phyloP scores from a whole-genome alignment of 2,329 filamentous ascomycete genomes.

The Aspergillus costaricaensis region DNA sequence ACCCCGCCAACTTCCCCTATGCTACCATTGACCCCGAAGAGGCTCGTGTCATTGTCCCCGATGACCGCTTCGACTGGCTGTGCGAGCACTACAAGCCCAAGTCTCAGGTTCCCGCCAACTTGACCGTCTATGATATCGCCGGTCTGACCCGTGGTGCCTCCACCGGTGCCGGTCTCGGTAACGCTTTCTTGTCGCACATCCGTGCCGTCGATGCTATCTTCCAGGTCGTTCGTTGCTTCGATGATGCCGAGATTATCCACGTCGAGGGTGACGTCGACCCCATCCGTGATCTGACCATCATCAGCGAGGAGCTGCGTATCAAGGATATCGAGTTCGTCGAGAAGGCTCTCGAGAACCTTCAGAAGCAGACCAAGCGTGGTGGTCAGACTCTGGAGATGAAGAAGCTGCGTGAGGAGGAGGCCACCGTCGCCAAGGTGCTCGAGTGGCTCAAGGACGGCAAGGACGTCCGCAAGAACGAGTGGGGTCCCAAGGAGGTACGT shows the following conservation, averaged over 20 bases:
- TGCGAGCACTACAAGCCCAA: conserved; percentile 97
- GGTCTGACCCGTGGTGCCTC: conserved; percentile 94
- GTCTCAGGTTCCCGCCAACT: conserved; percentile 91
- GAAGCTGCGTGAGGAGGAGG: conserved; percentile 93
- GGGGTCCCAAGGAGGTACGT: conserved; percentile 89
- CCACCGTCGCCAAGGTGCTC: conserved; percentile 87
- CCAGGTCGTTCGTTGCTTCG: conserved; percentile 94
- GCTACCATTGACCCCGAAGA: conserved; percentile 99
- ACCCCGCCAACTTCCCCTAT: conserved; percentile 99
- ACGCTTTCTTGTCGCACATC: conserved; percentile 97
- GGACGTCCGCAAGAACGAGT: conserved; percentile 87
- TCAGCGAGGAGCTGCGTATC: conserved; percentile 91
- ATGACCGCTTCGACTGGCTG: conserved; percentile 95
- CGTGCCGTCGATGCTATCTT: conserved; percentile 98
- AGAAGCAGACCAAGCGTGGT: conserved; percentile 92
- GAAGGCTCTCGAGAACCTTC: conserved; percentile 87
- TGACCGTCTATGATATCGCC: conserved; percentile 98
- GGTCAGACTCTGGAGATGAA: conserved; percentile 97
- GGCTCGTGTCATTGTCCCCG: conserved; percentile 93
- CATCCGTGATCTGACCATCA: conserved; percentile 89
- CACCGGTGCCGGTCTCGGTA: conserved; percentile 94
- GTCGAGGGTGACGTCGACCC: conserved; percentile 99
- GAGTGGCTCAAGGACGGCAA: conserved; percentile 83
- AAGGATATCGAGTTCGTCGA: conserved; percentile 99
- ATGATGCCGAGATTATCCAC: conserved; percentile 99